Conservation (phyloP, 768 basidiomycete species). For the Panaeolus cyanescens region DNA sequence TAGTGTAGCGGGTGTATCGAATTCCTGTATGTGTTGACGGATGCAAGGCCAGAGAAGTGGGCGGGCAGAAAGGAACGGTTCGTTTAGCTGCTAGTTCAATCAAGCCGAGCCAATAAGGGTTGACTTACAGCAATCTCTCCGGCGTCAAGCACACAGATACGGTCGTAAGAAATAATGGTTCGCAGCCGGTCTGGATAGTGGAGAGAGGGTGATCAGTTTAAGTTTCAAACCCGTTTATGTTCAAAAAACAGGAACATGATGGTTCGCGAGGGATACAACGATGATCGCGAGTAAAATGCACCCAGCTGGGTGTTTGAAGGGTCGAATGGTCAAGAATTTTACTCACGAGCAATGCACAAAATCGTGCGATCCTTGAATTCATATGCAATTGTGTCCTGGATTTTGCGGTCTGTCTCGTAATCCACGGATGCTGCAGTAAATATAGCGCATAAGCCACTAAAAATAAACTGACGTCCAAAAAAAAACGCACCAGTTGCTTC, state of each 20-base stretch:
- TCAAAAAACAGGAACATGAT: background rate
- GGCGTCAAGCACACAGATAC: conserved; percentile 85
- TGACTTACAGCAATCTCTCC: conserved; percentile 69
- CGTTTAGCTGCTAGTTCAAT: background rate
- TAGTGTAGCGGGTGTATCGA: conserved; percentile 74
- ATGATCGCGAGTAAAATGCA: background rate
- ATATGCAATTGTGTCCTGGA: conserved; percentile 85
- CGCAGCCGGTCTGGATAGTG: conserved; percentile 66
- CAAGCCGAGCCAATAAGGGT: background rate
- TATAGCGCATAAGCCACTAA: background rate
- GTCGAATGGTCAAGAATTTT: conserved; percentile 33
- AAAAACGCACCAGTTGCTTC: conserved; percentile 71
- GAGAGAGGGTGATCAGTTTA: background rate
- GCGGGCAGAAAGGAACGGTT: background rate
- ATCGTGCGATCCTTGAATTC: conserved; percentile 87
- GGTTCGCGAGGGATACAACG: background rate
- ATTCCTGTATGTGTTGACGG: conserved; percentile 49
- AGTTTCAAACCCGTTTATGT: background rate
- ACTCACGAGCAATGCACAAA: conserved; percentile 83
- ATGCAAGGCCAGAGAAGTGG: background rate
- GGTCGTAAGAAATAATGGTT: conserved; percentile 87
- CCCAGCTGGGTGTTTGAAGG: conserved; percentile 52
- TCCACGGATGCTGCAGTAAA: conserved; percentile 70
- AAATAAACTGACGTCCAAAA: background rate
- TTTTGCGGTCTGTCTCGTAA: conserved; percentile 86